phyloP scores from a whole-genome alignment of 2,329 filamentous ascomycete genomes.

The Cordyceps sp. region DNA sequence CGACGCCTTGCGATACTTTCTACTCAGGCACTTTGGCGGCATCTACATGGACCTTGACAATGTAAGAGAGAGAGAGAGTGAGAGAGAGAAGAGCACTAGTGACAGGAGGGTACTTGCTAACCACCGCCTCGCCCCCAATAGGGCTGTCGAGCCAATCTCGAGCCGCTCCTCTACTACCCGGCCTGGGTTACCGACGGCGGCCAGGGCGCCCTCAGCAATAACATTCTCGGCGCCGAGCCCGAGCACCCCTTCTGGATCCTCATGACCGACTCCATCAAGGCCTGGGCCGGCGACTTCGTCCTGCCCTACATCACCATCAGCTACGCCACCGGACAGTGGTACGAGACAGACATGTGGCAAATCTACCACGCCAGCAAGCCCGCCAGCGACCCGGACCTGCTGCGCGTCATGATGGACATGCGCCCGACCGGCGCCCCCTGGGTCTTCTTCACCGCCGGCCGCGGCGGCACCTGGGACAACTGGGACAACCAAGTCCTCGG shows the following conservation, averaged over 20 bases:
- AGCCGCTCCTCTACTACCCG: conserved; percentile 4
- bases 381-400: background rate
- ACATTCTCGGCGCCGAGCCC: conserved; percentile 3
- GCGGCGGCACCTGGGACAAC: conserved; percentile 3
- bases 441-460: conserved; percentile 3
- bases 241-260: conserved; percentile 4
- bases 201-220: conserved; percentile 3
- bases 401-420: conserved; percentile 4
- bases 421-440: conserved; percentile 2
- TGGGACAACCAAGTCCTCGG: conserved; percentile 2
- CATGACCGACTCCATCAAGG: conserved; percentile 2
- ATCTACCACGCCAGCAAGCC: conserved; percentile 2
- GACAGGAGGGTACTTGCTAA: too few species aligned
- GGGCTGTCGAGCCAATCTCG: conserved; percentile 3
- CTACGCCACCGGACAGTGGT: conserved; percentile 3
- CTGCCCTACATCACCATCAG: conserved; percentile 2
- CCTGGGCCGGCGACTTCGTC: conserved; percentile 1
- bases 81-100: too few species aligned
- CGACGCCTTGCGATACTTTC: conserved; percentile 66
- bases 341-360: conserved; percentile 3
- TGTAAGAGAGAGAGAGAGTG: too few species aligned
- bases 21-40: conserved; percentile 60
- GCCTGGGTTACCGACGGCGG: conserved; percentile 3
- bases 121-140: too few species aligned
- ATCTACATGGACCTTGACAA: conserved; percentile 65